Percentiles rank a stretch among this genome's conserved stretches.
These are phyloP conservation scores for Daedalea quercina DNA, from an alignment of 768 basidiomycete species.

Conservation along the genomic window DNA sequence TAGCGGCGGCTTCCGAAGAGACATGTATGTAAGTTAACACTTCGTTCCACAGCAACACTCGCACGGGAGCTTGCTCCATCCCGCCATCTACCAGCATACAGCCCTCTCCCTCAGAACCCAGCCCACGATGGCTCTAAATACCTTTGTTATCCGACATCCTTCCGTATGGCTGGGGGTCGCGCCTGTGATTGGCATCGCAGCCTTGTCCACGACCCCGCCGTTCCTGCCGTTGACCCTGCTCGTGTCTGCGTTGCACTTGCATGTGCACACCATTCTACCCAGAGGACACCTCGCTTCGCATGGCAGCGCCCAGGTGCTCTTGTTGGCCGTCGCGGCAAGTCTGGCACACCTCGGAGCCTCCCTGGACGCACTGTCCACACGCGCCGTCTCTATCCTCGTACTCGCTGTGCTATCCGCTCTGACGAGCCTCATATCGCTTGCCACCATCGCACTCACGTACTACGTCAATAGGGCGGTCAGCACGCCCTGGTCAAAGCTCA, in stretches of 20 bases:
- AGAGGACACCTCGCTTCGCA: conserved; percentile 6
- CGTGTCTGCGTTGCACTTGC: conserved; percentile 20
- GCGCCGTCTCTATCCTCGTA: conserved; percentile 37
- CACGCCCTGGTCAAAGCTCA: conserved; percentile 36
- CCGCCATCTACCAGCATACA: background rate
- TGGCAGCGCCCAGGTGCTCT: conserved; percentile 11
- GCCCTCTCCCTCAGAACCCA: background rate
- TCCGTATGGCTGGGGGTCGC: conserved; percentile 6
- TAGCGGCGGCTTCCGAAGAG: too few relatives aligned
- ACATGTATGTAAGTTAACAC: too few relatives aligned
- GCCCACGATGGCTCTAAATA: background rate
- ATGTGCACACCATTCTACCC: conserved; percentile 13
- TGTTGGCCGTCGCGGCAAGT: conserved; percentile 20
- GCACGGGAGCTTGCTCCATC: too few relatives aligned
- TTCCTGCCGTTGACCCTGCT: conserved; percentile 23
- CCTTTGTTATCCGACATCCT: conserved; percentile 3
- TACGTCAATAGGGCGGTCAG: conserved; percentile 30
- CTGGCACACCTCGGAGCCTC: conserved; percentile 23
- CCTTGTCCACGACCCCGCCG: conserved; percentile 24
- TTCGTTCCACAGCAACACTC: too few relatives aligned
- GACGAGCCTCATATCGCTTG: conserved; percentile 29
- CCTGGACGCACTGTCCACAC: conserved; percentile 48
- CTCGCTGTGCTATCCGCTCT: conserved; percentile 35
- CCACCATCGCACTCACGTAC: conserved; percentile 29
- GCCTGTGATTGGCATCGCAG: conserved; percentile 15